phyloP scores from a whole-genome alignment of 108 stramenopile genomes.

The Cyclotella kingstonii region DNA sequence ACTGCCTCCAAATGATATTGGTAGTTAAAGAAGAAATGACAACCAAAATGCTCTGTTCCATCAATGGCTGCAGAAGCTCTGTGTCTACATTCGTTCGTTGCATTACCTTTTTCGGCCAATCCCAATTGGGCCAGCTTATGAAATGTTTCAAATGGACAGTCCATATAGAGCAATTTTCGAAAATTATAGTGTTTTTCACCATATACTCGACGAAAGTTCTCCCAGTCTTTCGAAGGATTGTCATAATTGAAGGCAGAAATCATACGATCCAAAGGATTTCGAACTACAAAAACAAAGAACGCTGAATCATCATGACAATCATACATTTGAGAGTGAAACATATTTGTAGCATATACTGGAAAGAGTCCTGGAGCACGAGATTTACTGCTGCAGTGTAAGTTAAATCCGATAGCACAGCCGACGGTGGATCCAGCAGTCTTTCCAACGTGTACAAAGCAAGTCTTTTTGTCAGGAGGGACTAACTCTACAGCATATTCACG shows the following conservation, averaged over 20 bases:
- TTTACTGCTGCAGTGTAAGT: conserved; percentile 13
- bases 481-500: conserved; percentile 2
- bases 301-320: conserved; percentile 31
- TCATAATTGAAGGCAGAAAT: conserved; percentile 32
- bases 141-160: conserved; percentile 15
- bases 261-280: conserved; percentile 31
- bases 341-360: conserved; percentile 10
- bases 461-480: conserved; percentile 10
- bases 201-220: neutral
- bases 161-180: conserved; percentile 14
- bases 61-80: conserved; percentile 13
- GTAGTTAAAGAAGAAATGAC: conserved; percentile 35
- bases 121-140: conserved; percentile 11
- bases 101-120: conserved; percentile 10
- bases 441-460: conserved; percentile 12
- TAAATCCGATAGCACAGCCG: conserved; percentile 22
- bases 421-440: conserved; percentile 33
- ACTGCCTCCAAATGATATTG: conserved; percentile 36
- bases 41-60: conserved; percentile 22
- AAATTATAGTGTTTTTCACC: conserved; percentile 18
- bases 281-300: conserved; percentile 25
- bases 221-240: conserved; percentile 21
- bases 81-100: conserved; percentile 10
- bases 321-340: conserved; percentile 30
- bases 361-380: conserved; percentile 4